Percentiles rank a stretch among this genome's conserved stretches.
phyloP scores from a whole-genome alignment of 2,329 filamentous ascomycete species.

The Xylaria sp. region DNA sequence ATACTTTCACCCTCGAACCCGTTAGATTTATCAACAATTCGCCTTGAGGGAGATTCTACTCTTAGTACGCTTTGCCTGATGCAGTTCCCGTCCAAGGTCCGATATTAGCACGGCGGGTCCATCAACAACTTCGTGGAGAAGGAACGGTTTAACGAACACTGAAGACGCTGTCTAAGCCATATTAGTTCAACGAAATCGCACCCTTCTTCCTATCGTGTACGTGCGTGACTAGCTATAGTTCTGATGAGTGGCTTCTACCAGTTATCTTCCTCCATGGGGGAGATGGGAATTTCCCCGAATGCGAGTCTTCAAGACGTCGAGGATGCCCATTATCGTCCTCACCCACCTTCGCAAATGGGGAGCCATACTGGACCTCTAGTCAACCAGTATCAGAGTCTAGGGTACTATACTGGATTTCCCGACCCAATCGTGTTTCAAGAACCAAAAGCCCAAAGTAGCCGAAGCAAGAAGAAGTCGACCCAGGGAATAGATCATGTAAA shows the following conservation, averaged over 20 bases:
- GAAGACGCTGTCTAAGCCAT: conserved; percentile 16
- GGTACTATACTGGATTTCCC: conserved; percentile 63
- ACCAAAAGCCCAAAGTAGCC: conserved; percentile 57
- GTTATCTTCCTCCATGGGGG: conserved; percentile 65
- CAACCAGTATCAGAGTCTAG: conserved; percentile 59
- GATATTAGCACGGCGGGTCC: conserved; percentile 16
- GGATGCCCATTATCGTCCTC: conserved; percentile 55
- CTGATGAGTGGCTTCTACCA: conserved; percentile 68
- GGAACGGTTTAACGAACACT: conserved; percentile 23
- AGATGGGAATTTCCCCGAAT: conserved; percentile 53
- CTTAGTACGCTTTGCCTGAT: not conserved
- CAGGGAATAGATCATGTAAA: conserved; percentile 79
- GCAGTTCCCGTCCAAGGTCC: conserved; percentile 1
- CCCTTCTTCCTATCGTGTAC: conserved; percentile 23
- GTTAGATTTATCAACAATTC: conserved; percentile 4
- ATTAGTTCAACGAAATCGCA: conserved; percentile 1
- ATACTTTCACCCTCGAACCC: conserved; percentile 9
- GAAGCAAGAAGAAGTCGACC: conserved; percentile 63
- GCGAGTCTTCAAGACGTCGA: conserved; percentile 57
- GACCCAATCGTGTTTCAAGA: conserved; percentile 62
- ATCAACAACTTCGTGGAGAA: conserved; percentile 1
- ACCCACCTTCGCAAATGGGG: conserved; percentile 48
- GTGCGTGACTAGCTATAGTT: conserved; percentile 35
- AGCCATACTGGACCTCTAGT: conserved; percentile 51
- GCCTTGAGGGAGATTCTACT: not conserved